phyloP scores from a whole-genome alignment of 129 eudicot species.

The Calendula officinalis region DNA sequence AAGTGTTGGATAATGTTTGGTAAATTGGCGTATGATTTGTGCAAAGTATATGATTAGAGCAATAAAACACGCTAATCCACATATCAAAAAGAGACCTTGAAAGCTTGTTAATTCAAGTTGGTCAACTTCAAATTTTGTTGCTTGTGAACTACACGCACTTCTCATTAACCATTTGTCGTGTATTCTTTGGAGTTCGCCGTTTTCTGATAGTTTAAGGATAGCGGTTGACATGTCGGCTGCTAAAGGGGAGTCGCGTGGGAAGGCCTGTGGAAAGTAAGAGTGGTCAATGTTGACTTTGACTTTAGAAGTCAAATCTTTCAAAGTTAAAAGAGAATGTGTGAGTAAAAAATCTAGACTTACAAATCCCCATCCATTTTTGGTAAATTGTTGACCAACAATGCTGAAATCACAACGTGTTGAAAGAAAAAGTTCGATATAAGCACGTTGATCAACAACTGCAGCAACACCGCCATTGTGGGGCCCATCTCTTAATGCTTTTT shows the following conservation, averaged over 20 bases:
- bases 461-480: constrained; percentile 66
- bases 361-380: constrained; percentile 91
- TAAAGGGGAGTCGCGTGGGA: constrained; percentile 78
- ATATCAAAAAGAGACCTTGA: constrained; percentile 58
- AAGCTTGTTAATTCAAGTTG: constrained; percentile 65
- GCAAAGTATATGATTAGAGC: constrained; percentile 53
- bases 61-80: constrained; percentile 58
- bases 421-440: constrained; percentile 70
- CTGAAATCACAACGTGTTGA: constrained; percentile 65
- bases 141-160: constrained; percentile 66
- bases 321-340: neutral
- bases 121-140: constrained; percentile 50
- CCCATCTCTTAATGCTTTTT: constrained; percentile 51
- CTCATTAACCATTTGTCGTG: constrained; percentile 78
- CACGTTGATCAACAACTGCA: constrained; percentile 77
- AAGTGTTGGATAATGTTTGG: constrained; percentile 28
- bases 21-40: constrained; percentile 30
- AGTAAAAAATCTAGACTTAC: constrained; percentile 44
- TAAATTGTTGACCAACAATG: constrained; percentile 75
- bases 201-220: constrained; percentile 64
- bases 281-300: neutral
- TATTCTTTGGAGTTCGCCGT: constrained; percentile 76
- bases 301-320: neutral
- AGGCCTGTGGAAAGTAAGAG: constrained; percentile 50
- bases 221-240: constrained; percentile 87